Percentiles rank a stretch among this genome's conserved stretches.
phyloP scores from a whole-genome alignment of 2,329 filamentous ascomycete genomes.

The Sarocladium strictum region DNA sequence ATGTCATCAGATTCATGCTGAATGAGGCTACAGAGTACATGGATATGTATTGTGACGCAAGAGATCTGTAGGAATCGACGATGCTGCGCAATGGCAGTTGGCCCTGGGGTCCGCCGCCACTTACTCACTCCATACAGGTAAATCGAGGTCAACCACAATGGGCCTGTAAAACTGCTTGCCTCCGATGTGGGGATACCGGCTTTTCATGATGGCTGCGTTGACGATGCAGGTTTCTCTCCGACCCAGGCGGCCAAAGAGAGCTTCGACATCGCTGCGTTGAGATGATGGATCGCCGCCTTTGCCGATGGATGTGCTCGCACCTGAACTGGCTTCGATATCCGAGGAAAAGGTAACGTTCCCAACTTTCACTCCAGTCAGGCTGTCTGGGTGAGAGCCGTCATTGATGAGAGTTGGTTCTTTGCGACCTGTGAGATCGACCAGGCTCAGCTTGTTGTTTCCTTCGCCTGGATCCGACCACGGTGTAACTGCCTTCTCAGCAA shows the following conservation, averaged over 20 bases:
- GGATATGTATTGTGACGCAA: background rate
- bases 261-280: slow-evolving; percentile 32
- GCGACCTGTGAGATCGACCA: slow-evolving; percentile 53
- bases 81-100: background rate
- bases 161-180: slow-evolving; percentile 69
- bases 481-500: slow-evolving; percentile 36
- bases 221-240: slow-evolving; percentile 68
- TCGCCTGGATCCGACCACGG: slow-evolving; percentile 53
- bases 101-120: background rate
- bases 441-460: slow-evolving; percentile 50
- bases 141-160: slow-evolving; percentile 75
- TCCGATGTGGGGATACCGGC: slow-evolving; percentile 54
- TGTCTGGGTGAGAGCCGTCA: slow-evolving; percentile 31
- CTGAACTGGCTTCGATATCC: slow-evolving; percentile 17
- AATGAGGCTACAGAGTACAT: background rate
- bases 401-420: slow-evolving; percentile 38
- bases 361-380: background rate
- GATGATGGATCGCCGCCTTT: slow-evolving; percentile 36
- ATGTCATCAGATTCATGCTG: background rate
- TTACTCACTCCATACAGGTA: slow-evolving; percentile 44
- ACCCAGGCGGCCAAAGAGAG: slow-evolving; percentile 34
- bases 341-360: background rate
- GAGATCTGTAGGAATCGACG: background rate
- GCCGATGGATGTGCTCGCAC: slow-evolving; percentile 17
- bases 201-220: slow-evolving; percentile 71